Evolutionary conservation across 805 yeast genomes (phyloP), one percentile per base, ranked within the genome.

Genomic region (Candida germanica): DNA sequence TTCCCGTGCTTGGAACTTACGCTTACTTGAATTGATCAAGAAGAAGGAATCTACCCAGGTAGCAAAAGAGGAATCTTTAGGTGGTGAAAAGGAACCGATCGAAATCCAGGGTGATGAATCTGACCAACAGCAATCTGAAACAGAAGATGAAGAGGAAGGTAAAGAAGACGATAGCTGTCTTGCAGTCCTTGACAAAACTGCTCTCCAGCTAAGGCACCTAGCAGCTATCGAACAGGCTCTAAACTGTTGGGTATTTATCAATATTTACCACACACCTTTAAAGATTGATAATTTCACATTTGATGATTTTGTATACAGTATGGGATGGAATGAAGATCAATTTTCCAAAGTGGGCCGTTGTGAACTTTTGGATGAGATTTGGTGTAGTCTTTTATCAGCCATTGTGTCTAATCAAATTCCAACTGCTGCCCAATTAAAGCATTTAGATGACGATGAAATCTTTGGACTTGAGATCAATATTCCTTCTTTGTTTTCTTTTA

Each of bases 201-300:
- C 41, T 8, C 44, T 54, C 24, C 14, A 36, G 6, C 31, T 37
- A 1, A 20, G 29, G 7, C 29, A 47, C 10, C 31, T 60, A 2
- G 24, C 30, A 3, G 23, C 51, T 5, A 43, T 62, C 3, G 68
- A 60, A 33, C 75, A 73, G 33, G 71, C 82, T 1, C 53, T 87
- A 16, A 89, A 85, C 48, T 56, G 73, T 3, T 87, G 95, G 95
- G 65, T 76, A 1, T 87, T 87, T 49, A 56, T 86, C 19, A 85
- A 85, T 53, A 71, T 84, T 33, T 87, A 80, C 55, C 76, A 79
- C 46, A 70, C 71, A 23, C 77, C 87, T 1, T 61, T 87, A 21
- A 53, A 71, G 4, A 59, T 87, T n/a, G 87, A 82, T 49, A 73
- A 83, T 0, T 80, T 85, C 48, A 80, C 91, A 0, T 85, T 83